Evolutionary conservation across 140 eudicot species (phyloP), one percentile per base, ranked within the genome.

Genomic region (Stevia rebaudiana): DNA sequence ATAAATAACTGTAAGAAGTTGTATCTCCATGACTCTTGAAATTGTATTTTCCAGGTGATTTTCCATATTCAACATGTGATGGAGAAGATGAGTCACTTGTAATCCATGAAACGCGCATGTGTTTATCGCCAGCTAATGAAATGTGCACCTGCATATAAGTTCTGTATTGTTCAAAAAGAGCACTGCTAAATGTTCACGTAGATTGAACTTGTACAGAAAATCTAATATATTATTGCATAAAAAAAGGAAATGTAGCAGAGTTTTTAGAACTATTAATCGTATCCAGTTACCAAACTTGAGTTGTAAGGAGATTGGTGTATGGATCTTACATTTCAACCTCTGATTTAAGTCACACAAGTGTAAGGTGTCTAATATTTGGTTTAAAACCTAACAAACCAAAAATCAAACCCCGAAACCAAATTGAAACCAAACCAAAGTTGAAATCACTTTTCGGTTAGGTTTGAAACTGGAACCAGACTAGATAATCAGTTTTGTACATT

Each of bases 1-100:
- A 67, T 1, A 85, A 3, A 70, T 85, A 92, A 43, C 79, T 74
- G 37, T 92, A 92, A 3, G 79, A 65, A 35, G 88, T 88, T 11
- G 83, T 83, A 57, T 92, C 89, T 75, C 98, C 98, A 40, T 75
- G 33, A 70, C 89, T 74, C 37, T 10, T 67, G 46, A 63, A 71
- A 42, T 21, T 62, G 80, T 91, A 91, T 60, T 77, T 72, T 17
- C 94, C 81, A 5, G 96, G 81, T 65, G 89, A 79, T 48, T 78
- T 85, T 71, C 96, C 98, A 24, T 85, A 88, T 61, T 91, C 85
- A 5, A 92, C 96, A 17, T 77, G 66, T 11, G 98, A 87, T 54
- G 92, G 85, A 49, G 87, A 70, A 49, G 83, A 78, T 67, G 75
- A 30, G 66, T 77, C 82, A 24, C 42, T 66, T 0, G 98, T 88